Base-by-base conservation (phyloP, 2,329 filamentous ascomycete species). In the Diaporthe vexans region DNA sequence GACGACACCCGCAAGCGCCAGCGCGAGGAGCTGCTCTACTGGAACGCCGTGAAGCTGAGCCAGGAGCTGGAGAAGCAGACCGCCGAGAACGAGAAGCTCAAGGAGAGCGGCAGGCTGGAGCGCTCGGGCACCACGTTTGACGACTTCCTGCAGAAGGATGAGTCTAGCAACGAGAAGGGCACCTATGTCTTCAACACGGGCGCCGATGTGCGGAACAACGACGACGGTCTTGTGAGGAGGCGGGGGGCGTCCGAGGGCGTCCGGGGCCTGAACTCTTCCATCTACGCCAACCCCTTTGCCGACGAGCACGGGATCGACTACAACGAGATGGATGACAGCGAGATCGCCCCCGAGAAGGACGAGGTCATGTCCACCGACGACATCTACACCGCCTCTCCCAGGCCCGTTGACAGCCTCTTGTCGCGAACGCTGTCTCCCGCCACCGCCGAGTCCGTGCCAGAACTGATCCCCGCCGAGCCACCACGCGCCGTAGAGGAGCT, bases 21-120 rank as follows among this genome's bases (percentile, higher is more conserved):
- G 80, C 86, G 91, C 51, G 91, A 92, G 78, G 91, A 93, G 81
- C 80, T 93, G 75, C 84, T 92, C 81, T 92, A 91, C 78, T 93
- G 91, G 91, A 93, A 93, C 56, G 73, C 75, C 46, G 19, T 76
- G 26, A 76, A 76, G 73, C 35, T 75, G 54, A 73, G 69, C 69
- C 52, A 65, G 17, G 79, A 80, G 35, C 71, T 81, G 19, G 78
- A 79, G 69, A 82, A 81, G 69, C 75, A 74, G 48, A 77, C 74
- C 74, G 75, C 76, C 57, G 78, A 78, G 40, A 80, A 78, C 56
- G 76, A 56, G 73, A 82, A 35, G 40, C 52, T 29, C 24, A 76
- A 75, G 65, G 59, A 35, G 61, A 26, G 46, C 19, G 51, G 46
- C 43, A 57, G 33, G 24, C 19, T 35, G 61, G 48, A 35, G 11